Base-by-base conservation (phyloP, 495 filamentous ascomycete genomes). In the Aspergillus wentii region DNA sequence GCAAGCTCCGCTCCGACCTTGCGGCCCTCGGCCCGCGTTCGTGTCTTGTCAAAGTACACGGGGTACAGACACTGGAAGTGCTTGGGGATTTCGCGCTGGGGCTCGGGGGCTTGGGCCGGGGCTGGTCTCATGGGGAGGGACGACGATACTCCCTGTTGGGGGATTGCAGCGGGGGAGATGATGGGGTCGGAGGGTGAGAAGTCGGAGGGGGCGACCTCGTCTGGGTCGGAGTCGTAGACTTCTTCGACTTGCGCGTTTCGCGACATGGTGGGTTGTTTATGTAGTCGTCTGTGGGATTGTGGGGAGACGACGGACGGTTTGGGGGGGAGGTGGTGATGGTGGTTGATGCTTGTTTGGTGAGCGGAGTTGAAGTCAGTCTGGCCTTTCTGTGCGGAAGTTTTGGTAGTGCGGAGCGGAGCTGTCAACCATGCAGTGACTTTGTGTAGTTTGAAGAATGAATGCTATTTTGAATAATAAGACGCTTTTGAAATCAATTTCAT, bases 51-150 rank as follows among this genome's bases (percentile, higher is more conserved):
- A 61, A 97, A 98, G 70, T 98, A 97, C 39, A 96, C 51, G 0
- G 92, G 91, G 69, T 97, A 98, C 16, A 98, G 74, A 63, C 86
- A 94, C 62, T 91, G 85, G 67, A 73, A 94, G 56, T 78, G 57
- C 48, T 82, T 84, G 65, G 82, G 90, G 47, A 79, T 72, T 30
- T 78, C 72, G 52, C 56, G 61, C 48, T 59, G 49, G 28, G 58
- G 54, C 38, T 66, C 61, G 20, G 55, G 54, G 44, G 57, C 38
- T 10, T 62, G 54, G 18, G 44, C 36, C 8, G 38, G 35, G 18
- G 44, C 36, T 8, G 38, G 35, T 38, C 47, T 41, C 47, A 56
- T 68, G 30, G 72, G 57, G 35, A 49, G 68, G 48, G 62, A 70
- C 17, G 54, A 44, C 33, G 55, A 36, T 22, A 30, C 47, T 30